Evolutionary conservation across 2,329 filamentous ascomycete genomes (phyloP).

Genomic region (Colletotrichum simmondsii): DNA sequence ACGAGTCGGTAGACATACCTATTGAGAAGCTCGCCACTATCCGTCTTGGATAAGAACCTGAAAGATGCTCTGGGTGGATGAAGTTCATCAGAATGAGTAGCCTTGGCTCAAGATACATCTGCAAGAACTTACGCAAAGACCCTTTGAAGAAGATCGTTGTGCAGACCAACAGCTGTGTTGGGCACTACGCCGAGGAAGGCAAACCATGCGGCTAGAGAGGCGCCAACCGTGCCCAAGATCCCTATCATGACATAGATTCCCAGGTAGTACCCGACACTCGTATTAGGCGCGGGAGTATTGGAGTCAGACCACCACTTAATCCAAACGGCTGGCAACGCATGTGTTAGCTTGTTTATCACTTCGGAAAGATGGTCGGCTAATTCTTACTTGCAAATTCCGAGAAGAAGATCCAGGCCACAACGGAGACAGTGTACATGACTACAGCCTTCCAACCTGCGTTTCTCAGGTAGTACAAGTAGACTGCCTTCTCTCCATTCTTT

Average conservation of each 20-base stretch:
- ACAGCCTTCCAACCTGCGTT: conserved; percentile 20
- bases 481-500: conserved; percentile 24
- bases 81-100: not conserved
- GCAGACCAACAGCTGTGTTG: conserved; percentile 24
- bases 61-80: not conserved
- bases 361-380: no score
- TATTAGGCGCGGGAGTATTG: not conserved
- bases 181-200: conserved; percentile 21
- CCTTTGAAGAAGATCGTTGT: conserved; percentile 16
- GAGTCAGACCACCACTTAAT: conserved; percentile 29
- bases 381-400: conserved; percentile 28
- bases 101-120: not conserved
- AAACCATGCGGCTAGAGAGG: conserved; percentile 15
- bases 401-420: conserved; percentile 16
- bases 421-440: not conserved
- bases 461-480: conserved; percentile 18
- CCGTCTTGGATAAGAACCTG: not conserved
- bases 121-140: not conserved
- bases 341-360: not conserved
- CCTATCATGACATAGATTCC: conserved; percentile 20
- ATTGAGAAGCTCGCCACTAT: conserved; percentile 20
- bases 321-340: conserved; percentile 13
- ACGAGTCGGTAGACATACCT: not conserved
- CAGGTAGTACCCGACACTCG: conserved; percentile 6
- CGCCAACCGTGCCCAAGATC: not conserved